These are phyloP conservation scores for Pseudoscleropodium purum DNA, from an alignment of 225 moss, liverwort and hornwort species.

Conservation along the genomic window DNA sequence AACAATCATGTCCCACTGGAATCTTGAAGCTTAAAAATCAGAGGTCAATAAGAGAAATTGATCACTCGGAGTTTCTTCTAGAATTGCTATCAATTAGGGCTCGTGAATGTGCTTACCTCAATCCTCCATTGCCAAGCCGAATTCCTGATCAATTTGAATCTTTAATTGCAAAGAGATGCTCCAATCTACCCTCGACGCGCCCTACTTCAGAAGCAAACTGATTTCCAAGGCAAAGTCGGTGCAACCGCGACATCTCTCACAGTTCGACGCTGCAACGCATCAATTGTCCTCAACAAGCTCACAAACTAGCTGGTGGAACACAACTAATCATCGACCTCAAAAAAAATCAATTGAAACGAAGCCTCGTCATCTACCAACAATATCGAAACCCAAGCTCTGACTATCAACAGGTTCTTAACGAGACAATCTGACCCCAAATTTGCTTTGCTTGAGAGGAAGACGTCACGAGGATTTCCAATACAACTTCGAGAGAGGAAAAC, in stretches of 20 bases:
- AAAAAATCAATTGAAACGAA: neutral
- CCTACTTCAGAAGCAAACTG: neutral
- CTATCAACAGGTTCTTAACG: too few species aligned
- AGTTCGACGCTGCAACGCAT: neutral
- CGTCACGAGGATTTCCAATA: neutral
- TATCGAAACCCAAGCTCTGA: neutral
- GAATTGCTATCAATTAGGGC: neutral
- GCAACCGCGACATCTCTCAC: neutral
- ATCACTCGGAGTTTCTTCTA: neutral
- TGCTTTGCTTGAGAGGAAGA: neutral
- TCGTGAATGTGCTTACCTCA: neutral
- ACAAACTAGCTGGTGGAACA: neutral
- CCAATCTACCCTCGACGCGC: neutral
- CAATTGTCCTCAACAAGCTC: neutral
- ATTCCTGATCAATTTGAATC: neutral
- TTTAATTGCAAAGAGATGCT: neutral
- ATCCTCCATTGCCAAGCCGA: neutral
- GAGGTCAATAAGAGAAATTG: neutral
- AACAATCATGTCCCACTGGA: neutral
- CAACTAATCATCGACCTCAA: neutral
- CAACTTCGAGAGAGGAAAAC: neutral
- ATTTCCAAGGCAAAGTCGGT: neutral
- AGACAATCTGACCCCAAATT: too few species aligned
- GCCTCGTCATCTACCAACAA: neutral
- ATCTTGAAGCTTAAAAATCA: neutral